Percentiles rank a stretch among this genome's conserved stretches.
Evolutionary conservation across 768 basidiomycete species (phyloP).

Genomic region (Mrakia gelida): DNA sequence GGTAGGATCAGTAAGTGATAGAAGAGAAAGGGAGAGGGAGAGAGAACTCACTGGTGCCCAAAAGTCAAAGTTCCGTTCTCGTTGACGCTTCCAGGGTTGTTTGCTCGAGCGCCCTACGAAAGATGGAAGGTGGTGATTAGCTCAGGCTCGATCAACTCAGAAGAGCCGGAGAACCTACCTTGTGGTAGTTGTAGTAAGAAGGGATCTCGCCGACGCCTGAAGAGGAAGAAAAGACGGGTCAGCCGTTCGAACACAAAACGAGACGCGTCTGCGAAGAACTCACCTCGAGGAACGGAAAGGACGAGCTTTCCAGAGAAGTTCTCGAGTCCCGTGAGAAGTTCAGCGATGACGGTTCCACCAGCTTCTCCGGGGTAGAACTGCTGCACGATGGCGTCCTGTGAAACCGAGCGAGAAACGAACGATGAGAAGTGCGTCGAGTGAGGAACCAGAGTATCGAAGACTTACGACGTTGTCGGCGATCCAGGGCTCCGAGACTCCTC

Average conservation of each 20-base stretch:
- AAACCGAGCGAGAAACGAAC: background rate
- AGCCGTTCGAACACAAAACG: background rate
- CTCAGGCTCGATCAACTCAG: constrained; percentile 42
- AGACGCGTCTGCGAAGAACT: background rate
- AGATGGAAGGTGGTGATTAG: too few relatives aligned
- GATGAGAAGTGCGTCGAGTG: background rate
- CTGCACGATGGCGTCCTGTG: constrained; percentile 59
- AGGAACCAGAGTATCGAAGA: background rate
- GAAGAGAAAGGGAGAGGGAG: background rate
- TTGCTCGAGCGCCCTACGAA: too few relatives aligned
- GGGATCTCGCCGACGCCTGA: constrained; percentile 58
- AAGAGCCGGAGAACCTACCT: constrained; percentile 58
- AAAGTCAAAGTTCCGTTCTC: constrained; percentile 51
- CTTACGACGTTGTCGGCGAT: constrained; percentile 55
- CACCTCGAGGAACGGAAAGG: background rate
- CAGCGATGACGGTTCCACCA: constrained; percentile 59
- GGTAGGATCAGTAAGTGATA: too few relatives aligned
- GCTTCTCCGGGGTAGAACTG: constrained; percentile 71
- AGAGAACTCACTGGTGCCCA: constrained; percentile 44
- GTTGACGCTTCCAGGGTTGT: constrained; percentile 51
- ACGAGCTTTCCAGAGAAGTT: constrained; percentile 58
- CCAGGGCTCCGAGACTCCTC: constrained; percentile 68
- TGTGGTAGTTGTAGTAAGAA: constrained; percentile 66
- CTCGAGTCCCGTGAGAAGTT: constrained; percentile 62
- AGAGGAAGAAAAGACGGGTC: constrained; percentile 56